phyloP scores from a whole-genome alignment of 164 flowering plant species.

The Chimonanthus salicifolius region DNA sequence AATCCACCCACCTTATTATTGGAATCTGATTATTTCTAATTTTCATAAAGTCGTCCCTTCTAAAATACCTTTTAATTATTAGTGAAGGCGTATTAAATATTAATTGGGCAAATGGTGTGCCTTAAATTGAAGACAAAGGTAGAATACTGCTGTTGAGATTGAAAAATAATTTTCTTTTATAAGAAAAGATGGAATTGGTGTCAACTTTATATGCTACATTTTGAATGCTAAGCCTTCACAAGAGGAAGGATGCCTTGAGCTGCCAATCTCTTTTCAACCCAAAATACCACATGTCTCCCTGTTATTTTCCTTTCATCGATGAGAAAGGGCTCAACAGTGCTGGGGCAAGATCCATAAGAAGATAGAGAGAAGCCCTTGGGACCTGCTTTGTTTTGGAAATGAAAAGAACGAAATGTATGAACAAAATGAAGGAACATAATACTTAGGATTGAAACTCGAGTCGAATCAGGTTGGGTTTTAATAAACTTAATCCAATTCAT shows the following conservation, averaged over 20 bases:
- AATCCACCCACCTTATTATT: too few relatives aligned
- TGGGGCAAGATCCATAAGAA: conserved; percentile 60
- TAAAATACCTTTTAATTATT: background rate
- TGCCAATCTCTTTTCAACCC: conserved; percentile 90
- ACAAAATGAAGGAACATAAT: too few relatives aligned
- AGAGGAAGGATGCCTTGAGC: conserved; percentile 90
- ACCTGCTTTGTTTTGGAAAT: conserved; percentile 32
- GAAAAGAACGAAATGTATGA: background rate
- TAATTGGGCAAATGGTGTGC: too few relatives aligned
- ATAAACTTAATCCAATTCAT: too few relatives aligned
- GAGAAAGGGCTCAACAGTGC: conserved; percentile 89
- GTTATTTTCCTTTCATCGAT: conserved; percentile 76
- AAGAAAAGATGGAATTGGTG: background rate
- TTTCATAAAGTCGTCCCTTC: background rate
- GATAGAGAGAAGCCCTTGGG: conserved; percentile 81
- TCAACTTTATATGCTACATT: background rate
- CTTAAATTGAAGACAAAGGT: background rate
- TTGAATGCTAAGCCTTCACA: conserved; percentile 37
- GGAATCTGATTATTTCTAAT: background rate
- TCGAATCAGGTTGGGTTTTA: too few relatives aligned
- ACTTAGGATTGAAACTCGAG: too few relatives aligned
- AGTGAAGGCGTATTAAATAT: background rate
- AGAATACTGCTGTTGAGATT: background rate
- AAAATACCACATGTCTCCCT: conserved; percentile 69
- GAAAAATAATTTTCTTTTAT: background rate